Evolutionary conservation across 2,329 filamentous ascomycete species (phyloP).

Genomic region (Parastagonospora avenae): DNA sequence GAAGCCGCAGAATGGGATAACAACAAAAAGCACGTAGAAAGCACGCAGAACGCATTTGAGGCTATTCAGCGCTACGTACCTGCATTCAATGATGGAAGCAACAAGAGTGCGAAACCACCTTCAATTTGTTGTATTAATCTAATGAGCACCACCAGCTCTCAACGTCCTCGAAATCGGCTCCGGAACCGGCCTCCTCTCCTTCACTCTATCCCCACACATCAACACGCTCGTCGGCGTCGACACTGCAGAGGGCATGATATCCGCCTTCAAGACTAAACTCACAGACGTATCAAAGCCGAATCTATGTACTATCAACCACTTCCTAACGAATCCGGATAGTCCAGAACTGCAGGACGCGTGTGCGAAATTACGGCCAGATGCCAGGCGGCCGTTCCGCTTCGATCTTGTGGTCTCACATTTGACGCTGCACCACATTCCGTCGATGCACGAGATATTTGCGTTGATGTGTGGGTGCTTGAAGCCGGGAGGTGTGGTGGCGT

Average conservation of each 20-base stretch:
- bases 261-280: constrained; percentile 55
- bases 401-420: constrained; percentile 61
- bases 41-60: constrained; percentile 51
- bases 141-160: constrained; percentile 26
- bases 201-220: constrained; percentile 56
- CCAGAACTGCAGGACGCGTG: constrained; percentile 33
- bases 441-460: constrained; percentile 49
- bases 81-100: constrained; percentile 31
- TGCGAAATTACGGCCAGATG: constrained; percentile 40
- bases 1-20: constrained; percentile 62
- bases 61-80: constrained; percentile 52
- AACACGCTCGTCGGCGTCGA: constrained; percentile 59
- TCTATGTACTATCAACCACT: constrained; percentile 53
- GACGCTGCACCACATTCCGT: constrained; percentile 61
- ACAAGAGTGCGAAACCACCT: constrained; percentile 24
- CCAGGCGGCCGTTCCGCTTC: constrained; percentile 44
- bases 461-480: constrained; percentile 56
- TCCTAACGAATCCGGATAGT: constrained; percentile 59
- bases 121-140: background rate
- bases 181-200: constrained; percentile 61
- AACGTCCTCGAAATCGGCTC: constrained; percentile 63
- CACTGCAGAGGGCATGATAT: constrained; percentile 61
- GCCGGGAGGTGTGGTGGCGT: constrained; percentile 54
- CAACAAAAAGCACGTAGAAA: constrained; percentile 57
- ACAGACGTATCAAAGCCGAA: constrained; percentile 42